Base-by-base conservation (phyloP, 208 protist genomes). In the Trypanosoma avium region DNA sequence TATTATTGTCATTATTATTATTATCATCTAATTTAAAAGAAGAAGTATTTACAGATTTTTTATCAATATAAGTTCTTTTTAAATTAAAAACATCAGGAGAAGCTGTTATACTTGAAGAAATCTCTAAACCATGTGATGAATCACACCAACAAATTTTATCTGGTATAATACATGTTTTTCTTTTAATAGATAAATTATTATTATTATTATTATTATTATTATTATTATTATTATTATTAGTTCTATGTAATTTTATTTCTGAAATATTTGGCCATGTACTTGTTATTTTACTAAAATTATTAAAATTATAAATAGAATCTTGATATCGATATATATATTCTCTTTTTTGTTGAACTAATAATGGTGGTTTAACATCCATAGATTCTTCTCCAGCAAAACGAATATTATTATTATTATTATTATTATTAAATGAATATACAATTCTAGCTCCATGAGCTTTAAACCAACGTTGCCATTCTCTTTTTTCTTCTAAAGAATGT, bases 391-490 rank as follows among this genome's bases (percentile, higher is more conserved):
- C n/a, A n/a, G n/a, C n/a, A n/a, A n/a, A n/a, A n/a, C n/a, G n/a
- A n/a, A n/a, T n/a, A n/a, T n/a, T n/a, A n/a, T n/a, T n/a, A 42
- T 3, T 15, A 42, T 42, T 9, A n/a, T 9, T 42, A 9, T 8
- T n/a, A 42, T n/a, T 19, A 60, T 26, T 8, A 22, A 10, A 47
- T 26, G n/a, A 3, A 32, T 4, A 46, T 13, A 59, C 7, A 9
- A 60, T 9, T 15, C 7, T 17, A 0, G 42, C 61, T 15, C 61
- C 61, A 36, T 50, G 29, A 12, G 24, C 15, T 5, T 6, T 45
- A 45, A 56, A 67, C 61, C 46, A 67, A 33, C 38, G 17, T 46
- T 59, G 61, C 46, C 61, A 67, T 22, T 53, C 24, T 26, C n/a
- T 21, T 38, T 67, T 67, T 45, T 67, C 61, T 45, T 46, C 45